Base-by-base conservation (phyloP, 805 yeast species). In the Saturnispora sanitii region DNA sequence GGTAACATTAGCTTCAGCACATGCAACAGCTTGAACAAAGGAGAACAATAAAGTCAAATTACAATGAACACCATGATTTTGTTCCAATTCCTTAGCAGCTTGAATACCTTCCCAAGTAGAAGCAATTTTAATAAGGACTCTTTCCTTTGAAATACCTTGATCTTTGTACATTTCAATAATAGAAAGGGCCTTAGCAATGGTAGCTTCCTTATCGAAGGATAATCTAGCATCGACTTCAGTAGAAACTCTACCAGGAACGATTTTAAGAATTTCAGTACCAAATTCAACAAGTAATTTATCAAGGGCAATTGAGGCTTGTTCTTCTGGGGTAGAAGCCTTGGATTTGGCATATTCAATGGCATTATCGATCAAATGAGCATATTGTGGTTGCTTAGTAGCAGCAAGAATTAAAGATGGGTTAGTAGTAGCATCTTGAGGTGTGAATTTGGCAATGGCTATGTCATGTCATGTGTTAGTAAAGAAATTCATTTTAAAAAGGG, bases 61-160 rank as follows among this genome's bases (percentile, higher is more conserved):
- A 70, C 82, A 76, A 79, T 92, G 97, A 56, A 92, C 77, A 39
- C 78, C 87, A 72, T 92, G 73, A 67, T 92, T 78, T 51, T 79
- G 66, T 74, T 92, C 98, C 64, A 92, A 76, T 65, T 84, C 95
- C 64, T 79, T 77, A 44, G 99, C 98, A 54, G 98, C 99, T 68
- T 85, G 95, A 65, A 92, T 92, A 74, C 99, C 99, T 71, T 92
- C 98, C 84, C 88, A 92, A 50, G 98, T 92, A 46, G 97, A 82
- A 47, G 98, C 98, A 52, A 92, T 77, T 77, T 92, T 92, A 70
- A 92, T 92, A 61, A 90, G 76, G 49, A 92, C 75, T 66, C 97
- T 77, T 50, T 88, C 95, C 72, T 86, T 87, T 49, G 67, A 58
- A 57, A 92, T 82, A 53, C 97, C 97, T 56, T 74, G 73, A 45